These are phyloP conservation scores for Tubosaeta brunneosetosa DNA, from an alignment of 768 basidiomycete genomes.

Conservation along the genomic window DNA sequence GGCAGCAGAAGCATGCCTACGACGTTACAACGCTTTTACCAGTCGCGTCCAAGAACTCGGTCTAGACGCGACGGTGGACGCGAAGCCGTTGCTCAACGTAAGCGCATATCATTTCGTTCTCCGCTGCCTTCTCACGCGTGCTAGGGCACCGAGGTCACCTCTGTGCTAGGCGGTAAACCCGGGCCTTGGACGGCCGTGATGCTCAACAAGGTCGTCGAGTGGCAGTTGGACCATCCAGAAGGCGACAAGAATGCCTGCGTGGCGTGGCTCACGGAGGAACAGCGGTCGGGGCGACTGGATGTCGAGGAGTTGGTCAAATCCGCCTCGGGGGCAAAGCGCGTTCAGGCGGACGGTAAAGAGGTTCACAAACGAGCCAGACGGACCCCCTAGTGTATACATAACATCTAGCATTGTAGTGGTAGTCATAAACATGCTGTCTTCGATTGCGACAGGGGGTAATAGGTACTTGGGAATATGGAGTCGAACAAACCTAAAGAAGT, in stretches of 20 bases:
- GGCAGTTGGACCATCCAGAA: slow-evolving; percentile 79
- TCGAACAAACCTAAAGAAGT: neutral
- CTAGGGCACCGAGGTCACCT: slow-evolving; percentile 69
- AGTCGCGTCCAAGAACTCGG: slow-evolving; percentile 55
- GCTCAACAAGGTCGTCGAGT: slow-evolving; percentile 65
- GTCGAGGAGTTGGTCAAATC: slow-evolving; percentile 24
- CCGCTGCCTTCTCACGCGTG: neutral
- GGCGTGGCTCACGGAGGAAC: slow-evolving; percentile 62
- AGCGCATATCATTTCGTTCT: slow-evolving; percentile 25
- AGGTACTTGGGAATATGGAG: slow-evolving; percentile 19
- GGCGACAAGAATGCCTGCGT: slow-evolving; percentile 63
- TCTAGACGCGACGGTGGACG: slow-evolving; percentile 58
- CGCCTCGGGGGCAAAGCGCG: slow-evolving; percentile 23
- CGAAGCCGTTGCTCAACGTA: slow-evolving; percentile 75
- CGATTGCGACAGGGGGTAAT: slow-evolving; percentile 5
- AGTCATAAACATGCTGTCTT: slow-evolving; percentile 2
- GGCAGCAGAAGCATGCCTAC: slow-evolving; percentile 45
- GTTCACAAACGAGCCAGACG: slow-evolving; percentile 31
- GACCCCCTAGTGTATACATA: slow-evolving; percentile 2
- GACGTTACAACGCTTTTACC: slow-evolving; percentile 63
- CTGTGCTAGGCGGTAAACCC: slow-evolving; percentile 50
- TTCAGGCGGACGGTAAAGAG: slow-evolving; percentile 14
- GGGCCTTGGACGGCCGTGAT: slow-evolving; percentile 70
- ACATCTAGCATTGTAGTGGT: neutral
- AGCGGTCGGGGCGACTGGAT: slow-evolving; percentile 41